Conservation (phyloP, 768 basidiomycete species). For the Xanthoconium purpureum region DNA sequence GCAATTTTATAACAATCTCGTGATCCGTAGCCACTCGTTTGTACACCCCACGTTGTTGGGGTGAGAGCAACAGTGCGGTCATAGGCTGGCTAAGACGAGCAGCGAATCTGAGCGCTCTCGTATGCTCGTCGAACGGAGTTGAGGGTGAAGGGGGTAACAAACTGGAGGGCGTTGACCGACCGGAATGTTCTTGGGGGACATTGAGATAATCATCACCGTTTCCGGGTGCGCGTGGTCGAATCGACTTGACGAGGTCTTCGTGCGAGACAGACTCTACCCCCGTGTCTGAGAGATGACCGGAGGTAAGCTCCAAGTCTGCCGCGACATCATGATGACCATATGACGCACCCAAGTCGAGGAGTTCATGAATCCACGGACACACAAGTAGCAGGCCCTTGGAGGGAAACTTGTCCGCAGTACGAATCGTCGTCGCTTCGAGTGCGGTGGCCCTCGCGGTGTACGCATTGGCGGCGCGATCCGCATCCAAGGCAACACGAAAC, state of each 20-base stretch:
- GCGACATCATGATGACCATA: background rate
- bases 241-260: background rate
- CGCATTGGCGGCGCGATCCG: background rate
- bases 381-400: slow-evolving; percentile 1
- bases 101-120: background rate
- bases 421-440: background rate
- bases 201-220: background rate
- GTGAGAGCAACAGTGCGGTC: slow-evolving; percentile 3
- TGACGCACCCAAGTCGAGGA: background rate
- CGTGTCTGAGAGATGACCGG: background rate
- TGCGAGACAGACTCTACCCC: background rate
- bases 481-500: background rate
- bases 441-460: background rate
- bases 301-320: background rate
- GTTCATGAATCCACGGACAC: slow-evolving; percentile 10
- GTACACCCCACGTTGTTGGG: slow-evolving; percentile 1
- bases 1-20: background rate
- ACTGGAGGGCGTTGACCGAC: background rate
- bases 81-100: slow-evolving; percentile 1
- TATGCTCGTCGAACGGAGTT: background rate
- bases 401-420: background rate
- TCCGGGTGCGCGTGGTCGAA: background rate
- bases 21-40: slow-evolving; percentile 18
- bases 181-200: background rate
- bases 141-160: background rate